Conservation (phyloP, 495 filamentous ascomycete genomes). For the Delitschia confertaspora region DNA sequence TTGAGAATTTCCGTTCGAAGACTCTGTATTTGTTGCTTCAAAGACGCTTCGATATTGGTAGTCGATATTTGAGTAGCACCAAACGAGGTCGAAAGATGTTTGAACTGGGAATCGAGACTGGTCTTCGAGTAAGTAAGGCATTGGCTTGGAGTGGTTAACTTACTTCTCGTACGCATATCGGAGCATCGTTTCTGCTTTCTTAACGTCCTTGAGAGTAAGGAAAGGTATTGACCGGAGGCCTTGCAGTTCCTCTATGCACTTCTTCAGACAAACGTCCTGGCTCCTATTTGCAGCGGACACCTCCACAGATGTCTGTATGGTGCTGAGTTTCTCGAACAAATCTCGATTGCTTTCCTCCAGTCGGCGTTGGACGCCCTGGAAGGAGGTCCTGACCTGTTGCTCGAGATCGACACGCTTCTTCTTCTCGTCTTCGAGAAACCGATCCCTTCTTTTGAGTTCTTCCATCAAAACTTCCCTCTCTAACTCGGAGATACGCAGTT, state of each 20-base stretch:
- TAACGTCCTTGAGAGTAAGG: slow-evolving; percentile 12
- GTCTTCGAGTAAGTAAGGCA: not conserved
- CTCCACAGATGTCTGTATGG: slow-evolving; percentile 13
- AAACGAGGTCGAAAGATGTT: not conserved
- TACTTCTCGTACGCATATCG: slow-evolving; percentile 11
- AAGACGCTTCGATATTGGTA: slow-evolving; percentile 2
- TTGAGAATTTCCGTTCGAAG: slow-evolving; percentile 11
- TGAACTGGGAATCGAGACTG: slow-evolving; percentile 14
- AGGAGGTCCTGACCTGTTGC: slow-evolving; percentile 16
- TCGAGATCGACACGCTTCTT: slow-evolving; percentile 24
- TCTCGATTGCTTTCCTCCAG: slow-evolving; percentile 12
- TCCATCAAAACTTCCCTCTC: slow-evolving; percentile 10
- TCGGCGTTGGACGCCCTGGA: slow-evolving; percentile 5
- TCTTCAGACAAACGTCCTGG: slow-evolving; percentile 4
- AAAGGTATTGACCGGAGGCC: slow-evolving; percentile 5
- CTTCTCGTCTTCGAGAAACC: slow-evolving; percentile 24
- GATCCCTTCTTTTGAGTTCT: slow-evolving; percentile 15
- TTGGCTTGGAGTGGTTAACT: slow-evolving; percentile 1
- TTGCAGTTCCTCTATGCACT: slow-evolving; percentile 8
- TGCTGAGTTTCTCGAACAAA: slow-evolving; percentile 26
- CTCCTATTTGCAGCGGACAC: not conserved
- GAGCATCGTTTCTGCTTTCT: slow-evolving; percentile 21
- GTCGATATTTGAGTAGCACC: not conserved
- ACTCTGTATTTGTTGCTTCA: slow-evolving; percentile 4
- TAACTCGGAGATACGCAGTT: not conserved